Evolutionary conservation across 1,139 yeast genomes (phyloP).

Genomic region (Geotrichum klebahnii): DNA sequence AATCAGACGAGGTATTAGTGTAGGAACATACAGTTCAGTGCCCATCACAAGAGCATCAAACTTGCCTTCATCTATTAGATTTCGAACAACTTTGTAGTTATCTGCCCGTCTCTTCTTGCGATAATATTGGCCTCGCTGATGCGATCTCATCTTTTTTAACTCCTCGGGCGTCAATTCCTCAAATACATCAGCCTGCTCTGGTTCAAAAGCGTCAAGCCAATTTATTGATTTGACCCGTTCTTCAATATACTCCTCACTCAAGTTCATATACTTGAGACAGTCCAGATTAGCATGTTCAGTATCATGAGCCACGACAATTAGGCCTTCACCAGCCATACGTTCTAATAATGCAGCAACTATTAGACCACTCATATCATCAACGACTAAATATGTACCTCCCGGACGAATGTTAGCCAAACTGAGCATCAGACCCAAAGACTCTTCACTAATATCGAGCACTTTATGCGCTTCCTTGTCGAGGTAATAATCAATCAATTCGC

Average conservation of each 20-base stretch:
- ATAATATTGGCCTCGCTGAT: slow-evolving; percentile 62
- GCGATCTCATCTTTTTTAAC: slow-evolving; percentile 52
- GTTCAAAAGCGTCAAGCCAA: slow-evolving; percentile 76
- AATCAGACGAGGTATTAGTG: slow-evolving; percentile 58
- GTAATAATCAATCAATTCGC: slow-evolving; percentile 69
- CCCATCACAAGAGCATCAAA: slow-evolving; percentile 79
- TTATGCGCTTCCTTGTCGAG: slow-evolving; percentile 57
- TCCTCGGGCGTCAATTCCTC: slow-evolving; percentile 46
- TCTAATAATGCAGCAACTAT: slow-evolving; percentile 80
- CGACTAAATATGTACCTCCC: slow-evolving; percentile 80
- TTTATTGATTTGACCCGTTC: slow-evolving; percentile 65
- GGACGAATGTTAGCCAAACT: slow-evolving; percentile 78
- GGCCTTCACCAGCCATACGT: slow-evolving; percentile 80
- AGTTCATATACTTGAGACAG: slow-evolving; percentile 58
- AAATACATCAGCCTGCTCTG: slow-evolving; percentile 53
- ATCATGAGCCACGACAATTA: slow-evolving; percentile 75
- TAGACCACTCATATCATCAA: slow-evolving; percentile 91
- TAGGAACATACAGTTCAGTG: slow-evolving; percentile 64
- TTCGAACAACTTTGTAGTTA: slow-evolving; percentile 44
- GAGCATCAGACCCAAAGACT: slow-evolving; percentile 70
- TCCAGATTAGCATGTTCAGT: slow-evolving; percentile 86
- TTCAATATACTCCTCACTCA: slow-evolving; percentile 50
- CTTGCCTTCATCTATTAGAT: slow-evolving; percentile 50
- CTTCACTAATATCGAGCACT: slow-evolving; percentile 56
- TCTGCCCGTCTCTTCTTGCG: slow-evolving; percentile 59